These are phyloP conservation scores for Canavalia ensiformis DNA, from an alignment of 306 rosid species.

Conservation along the genomic window DNA sequence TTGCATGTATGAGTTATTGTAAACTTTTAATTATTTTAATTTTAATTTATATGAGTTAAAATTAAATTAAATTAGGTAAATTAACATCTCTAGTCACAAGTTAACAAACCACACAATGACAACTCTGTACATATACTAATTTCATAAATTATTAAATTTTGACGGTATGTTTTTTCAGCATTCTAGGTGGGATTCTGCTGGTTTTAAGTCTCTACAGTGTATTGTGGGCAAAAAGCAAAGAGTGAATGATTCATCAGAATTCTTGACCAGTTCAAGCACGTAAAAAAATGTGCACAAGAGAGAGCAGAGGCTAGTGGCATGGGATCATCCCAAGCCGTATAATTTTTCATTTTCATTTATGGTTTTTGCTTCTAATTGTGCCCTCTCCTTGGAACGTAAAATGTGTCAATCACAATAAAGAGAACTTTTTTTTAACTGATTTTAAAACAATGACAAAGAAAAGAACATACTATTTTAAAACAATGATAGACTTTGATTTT, in stretches of 20 bases:
- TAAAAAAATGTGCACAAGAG: constrained; percentile 21
- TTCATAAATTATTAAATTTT: background rate
- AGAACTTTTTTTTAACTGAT: background rate
- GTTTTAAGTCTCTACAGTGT: constrained; percentile 56
- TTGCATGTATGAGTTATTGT: no score
- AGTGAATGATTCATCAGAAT: constrained; percentile 19
- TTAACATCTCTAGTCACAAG: no score
- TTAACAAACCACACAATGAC: no score
- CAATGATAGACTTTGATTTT: background rate
- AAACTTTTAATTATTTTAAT: no score
- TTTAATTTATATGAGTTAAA: no score
- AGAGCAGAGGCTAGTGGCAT: constrained; percentile 40
- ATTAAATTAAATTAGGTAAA: no score
- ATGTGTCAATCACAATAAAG: constrained; percentile 2
- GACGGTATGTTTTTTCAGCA: constrained; percentile 39
- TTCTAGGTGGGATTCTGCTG: constrained; percentile 57
- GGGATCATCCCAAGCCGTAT: background rate
- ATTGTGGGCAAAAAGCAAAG: constrained; percentile 60
- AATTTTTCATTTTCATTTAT: background rate
- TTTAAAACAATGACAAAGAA: background rate
- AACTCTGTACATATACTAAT: no score
- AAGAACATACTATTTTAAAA: background rate
- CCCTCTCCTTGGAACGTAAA: background rate
- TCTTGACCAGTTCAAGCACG: constrained; percentile 45
- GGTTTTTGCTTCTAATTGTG: background rate